phyloP scores from a whole-genome alignment of 805 yeast species.

The Yarrowia sp. region DNA sequence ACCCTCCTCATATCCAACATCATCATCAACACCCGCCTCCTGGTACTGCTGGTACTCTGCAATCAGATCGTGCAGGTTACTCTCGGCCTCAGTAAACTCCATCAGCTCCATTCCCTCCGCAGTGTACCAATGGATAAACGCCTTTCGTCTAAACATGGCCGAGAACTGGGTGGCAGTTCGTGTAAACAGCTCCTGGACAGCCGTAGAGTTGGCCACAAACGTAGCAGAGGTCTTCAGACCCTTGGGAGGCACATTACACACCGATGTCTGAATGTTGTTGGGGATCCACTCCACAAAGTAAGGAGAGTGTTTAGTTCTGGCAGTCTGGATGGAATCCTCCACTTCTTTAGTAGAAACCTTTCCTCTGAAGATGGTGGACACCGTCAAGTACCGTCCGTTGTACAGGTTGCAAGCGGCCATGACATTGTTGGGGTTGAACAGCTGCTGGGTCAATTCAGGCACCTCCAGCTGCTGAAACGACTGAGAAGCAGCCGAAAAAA shows the following conservation, averaged over 20 bases:
- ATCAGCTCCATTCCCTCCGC: constrained; percentile 95
- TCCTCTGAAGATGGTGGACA: constrained; percentile 93
- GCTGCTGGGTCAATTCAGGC: constrained; percentile 92
- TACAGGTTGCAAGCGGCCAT: constrained; percentile 96
- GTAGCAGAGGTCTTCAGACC: constrained; percentile 88
- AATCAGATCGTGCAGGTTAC: constrained; percentile 86
- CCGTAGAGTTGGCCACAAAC: constrained; percentile 89
- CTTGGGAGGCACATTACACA: constrained; percentile 87
- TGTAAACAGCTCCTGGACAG: constrained; percentile 88
- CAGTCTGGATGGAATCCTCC: constrained; percentile 88
- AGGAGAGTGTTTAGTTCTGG: constrained; percentile 77
- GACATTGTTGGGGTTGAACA: constrained; percentile 89
- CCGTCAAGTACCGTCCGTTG: constrained; percentile 89
- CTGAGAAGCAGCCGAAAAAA: constrained; percentile 75
- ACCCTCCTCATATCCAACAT: constrained; percentile 43
- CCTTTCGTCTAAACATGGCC: constrained; percentile 91
- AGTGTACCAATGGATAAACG: constrained; percentile 95
- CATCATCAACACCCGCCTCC: constrained; percentile 77
- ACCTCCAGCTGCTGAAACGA: constrained; percentile 84
- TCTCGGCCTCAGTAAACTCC: constrained; percentile 93
- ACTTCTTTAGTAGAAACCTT: constrained; percentile 91
- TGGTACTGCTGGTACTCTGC: constrained; percentile 93
- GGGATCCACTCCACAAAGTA: constrained; percentile 96
- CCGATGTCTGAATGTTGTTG: constrained; percentile 92
- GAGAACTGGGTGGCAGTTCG: constrained; percentile 88